Base-by-base conservation (phyloP, 192 early-diverging fungal genomes). In the Ambispora gerdemannii region DNA sequence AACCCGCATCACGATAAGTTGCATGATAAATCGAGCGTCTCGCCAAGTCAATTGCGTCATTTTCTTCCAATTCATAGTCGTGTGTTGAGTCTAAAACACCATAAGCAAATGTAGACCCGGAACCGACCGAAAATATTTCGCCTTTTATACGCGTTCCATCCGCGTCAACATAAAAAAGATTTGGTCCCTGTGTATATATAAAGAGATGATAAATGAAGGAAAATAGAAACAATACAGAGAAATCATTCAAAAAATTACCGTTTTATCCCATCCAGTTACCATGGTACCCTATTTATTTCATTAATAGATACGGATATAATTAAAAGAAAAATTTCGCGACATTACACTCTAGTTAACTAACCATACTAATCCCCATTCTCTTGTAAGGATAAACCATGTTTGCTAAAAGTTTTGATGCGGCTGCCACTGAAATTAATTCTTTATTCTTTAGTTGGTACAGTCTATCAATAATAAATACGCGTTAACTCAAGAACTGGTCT, bases 371-470 rank as follows among this genome's bases (percentile, higher is more conserved):
- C 11, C 95, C 97, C 92, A 97, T 97, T 70, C 97, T 95, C 76
- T 97, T 99, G 87, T 98, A 99, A 55, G 89, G 78, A 74, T 94
- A 95, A 6, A 99, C 95, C 88, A 97, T 92, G 83, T 99, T 99
- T 63, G 88, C 86, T 62, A 99, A 77, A 50, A 99, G 77, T 80
- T 99, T 99, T 34, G 95, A 97, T 8, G 97, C 97, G 1, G 95
- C 97, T 20, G 95, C 92, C 28, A 98, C 96, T 22, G 95, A 95
- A 75, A 99, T 99, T 32, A 94, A 88, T 82, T 99, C 94, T 85
- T 97, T 98, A 82, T 99, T 97, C 74, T 94, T 85, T 50, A 99
- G 84, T 81, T 98, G 95, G 68, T 97, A 93, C 67, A 99, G 79
- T 62, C 95, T 70, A 52, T 33, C 20, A 47, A 38, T 47, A 25